Percentiles rank a stretch among this genome's conserved stretches.
Evolutionary conservation across 2,329 filamentous ascomycete genomes (phyloP).

Genomic region (Falciphora oryzae): DNA sequence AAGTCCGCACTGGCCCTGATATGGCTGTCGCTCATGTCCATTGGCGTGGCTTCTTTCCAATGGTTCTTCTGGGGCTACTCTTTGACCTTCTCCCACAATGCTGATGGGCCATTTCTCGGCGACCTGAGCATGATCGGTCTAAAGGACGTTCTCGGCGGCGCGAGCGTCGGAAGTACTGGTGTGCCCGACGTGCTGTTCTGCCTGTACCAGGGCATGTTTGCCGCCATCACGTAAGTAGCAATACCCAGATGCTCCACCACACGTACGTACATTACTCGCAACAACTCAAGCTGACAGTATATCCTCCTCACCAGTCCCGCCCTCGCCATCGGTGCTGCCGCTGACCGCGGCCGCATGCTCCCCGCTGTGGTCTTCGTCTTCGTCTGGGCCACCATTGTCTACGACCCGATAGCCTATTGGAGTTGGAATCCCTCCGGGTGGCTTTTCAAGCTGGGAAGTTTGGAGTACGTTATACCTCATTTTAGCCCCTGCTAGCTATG

Average conservation of each 20-base stretch:
- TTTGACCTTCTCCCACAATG: slow-evolving; percentile 72
- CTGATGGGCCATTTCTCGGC: slow-evolving; percentile 67
- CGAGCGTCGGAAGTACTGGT: slow-evolving; percentile 65
- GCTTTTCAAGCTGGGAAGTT: slow-evolving; percentile 71
- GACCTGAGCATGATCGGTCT: slow-evolving; percentile 76
- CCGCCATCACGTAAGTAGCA: slow-evolving; percentile 63
- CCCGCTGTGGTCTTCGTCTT: slow-evolving; percentile 91
- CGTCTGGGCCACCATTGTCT: slow-evolving; percentile 83
- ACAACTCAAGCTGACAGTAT: not conserved
- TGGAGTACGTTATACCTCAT: slow-evolving; percentile 28
- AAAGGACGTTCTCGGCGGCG: slow-evolving; percentile 65
- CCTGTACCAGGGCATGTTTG: slow-evolving; percentile 85
- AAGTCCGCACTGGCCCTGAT: slow-evolving; percentile 87
- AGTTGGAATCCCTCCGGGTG: slow-evolving; percentile 84
- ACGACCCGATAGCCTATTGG: slow-evolving; percentile 92
- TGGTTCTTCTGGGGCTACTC: slow-evolving; percentile 96
- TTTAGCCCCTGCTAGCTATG: too few relatives aligned
- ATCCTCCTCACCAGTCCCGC: slow-evolving; percentile 10
- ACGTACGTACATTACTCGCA: too few relatives aligned
- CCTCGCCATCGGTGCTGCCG: slow-evolving; percentile 58
- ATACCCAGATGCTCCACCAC: not conserved
- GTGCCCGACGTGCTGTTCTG: slow-evolving; percentile 82
- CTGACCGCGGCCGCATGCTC: slow-evolving; percentile 81
- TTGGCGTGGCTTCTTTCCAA: slow-evolving; percentile 78
- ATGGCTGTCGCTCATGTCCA: slow-evolving; percentile 85